These are phyloP conservation scores for Kluyveromyces starmeri DNA, from an alignment of 805 yeast genomes.

Conservation along the genomic window DNA sequence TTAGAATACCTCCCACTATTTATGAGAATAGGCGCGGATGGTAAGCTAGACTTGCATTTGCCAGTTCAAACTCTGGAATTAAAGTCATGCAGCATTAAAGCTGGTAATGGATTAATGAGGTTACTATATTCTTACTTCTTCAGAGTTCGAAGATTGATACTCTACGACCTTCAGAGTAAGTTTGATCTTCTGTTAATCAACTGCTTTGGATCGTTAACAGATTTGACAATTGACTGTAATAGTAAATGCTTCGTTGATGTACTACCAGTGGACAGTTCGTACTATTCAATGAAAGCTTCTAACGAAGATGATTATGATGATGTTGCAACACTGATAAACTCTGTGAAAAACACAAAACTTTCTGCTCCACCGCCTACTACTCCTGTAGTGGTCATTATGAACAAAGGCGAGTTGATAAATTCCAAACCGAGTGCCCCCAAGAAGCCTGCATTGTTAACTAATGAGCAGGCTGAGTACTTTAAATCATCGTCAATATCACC, in stretches of 20 bases:
- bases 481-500: conserved; percentile 17
- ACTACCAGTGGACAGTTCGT: conserved; percentile 16
- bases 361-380: conserved; percentile 30
- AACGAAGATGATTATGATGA: conserved; percentile 10
- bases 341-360: conserved; percentile 12
- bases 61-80: conserved; percentile 29
- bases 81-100: conserved; percentile 29
- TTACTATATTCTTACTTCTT: conserved; percentile 33
- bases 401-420: conserved; percentile 17
- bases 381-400: conserved; percentile 20
- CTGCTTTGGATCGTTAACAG: conserved; percentile 33
- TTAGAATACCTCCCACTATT: conserved; percentile 27
- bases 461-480: conserved; percentile 20
- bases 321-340: conserved; percentile 22
- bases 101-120: conserved; percentile 31
- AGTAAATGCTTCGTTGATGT: conserved; percentile 35
- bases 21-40: conserved; percentile 15
- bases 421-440: conserved; percentile 5
- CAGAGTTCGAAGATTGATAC: conserved; percentile 31
- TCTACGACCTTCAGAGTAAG: conserved; percentile 34
- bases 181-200: conserved; percentile 43
- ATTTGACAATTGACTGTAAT: conserved; percentile 39
- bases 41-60: conserved; percentile 26
- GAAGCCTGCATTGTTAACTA: conserved; percentile 20
- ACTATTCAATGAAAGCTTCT: conserved; percentile 16